Conservation (phyloP, 139 green algal genomes). For the Chlamydomonas applanata region DNA sequence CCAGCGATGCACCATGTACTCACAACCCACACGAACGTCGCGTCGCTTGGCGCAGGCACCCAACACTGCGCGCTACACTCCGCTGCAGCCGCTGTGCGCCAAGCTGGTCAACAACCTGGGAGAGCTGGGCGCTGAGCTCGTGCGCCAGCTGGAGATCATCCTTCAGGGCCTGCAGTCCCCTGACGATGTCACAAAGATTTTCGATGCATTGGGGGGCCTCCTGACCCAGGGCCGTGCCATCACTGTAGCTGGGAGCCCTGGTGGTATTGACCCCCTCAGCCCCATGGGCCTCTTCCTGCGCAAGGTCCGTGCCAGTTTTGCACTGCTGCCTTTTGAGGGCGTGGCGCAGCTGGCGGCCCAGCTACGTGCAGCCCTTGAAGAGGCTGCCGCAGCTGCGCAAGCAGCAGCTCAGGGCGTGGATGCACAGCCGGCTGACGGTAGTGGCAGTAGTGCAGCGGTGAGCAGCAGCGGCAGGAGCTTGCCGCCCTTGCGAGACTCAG, state of each 20-base stretch:
- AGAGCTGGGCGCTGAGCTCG: conserved; percentile 7
- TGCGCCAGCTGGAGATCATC: conserved; percentile 21
- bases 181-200: conserved; percentile 9
- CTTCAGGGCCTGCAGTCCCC: conserved; percentile 18
- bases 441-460: too few relatives aligned
- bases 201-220: conserved; percentile 5
- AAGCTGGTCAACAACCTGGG: conserved; percentile 15
- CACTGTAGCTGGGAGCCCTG: conserved; percentile 1
- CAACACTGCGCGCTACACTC: conserved; percentile 7
- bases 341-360: conserved; percentile 3
- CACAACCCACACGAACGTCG: too few relatives aligned
- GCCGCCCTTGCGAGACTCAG: conserved; percentile 18
- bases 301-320: conserved; percentile 22
- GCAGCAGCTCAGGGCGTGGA: too few relatives aligned
- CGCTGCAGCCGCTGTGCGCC: conserved; percentile 13
- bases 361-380: not conserved
- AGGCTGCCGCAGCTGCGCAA: too few relatives aligned
- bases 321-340: conserved; percentile 36
- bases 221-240: not conserved
- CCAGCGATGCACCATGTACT: too few relatives aligned
- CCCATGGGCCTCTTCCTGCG: conserved; percentile 45
- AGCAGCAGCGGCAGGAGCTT: not conserved
- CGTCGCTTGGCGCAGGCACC: not conserved
- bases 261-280: conserved; percentile 16
- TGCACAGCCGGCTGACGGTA: too few relatives aligned